These are phyloP conservation scores for Pythium rhizo-oryzae DNA, from an alignment of 352 stramenopile species.

Conservation along the genomic window DNA sequence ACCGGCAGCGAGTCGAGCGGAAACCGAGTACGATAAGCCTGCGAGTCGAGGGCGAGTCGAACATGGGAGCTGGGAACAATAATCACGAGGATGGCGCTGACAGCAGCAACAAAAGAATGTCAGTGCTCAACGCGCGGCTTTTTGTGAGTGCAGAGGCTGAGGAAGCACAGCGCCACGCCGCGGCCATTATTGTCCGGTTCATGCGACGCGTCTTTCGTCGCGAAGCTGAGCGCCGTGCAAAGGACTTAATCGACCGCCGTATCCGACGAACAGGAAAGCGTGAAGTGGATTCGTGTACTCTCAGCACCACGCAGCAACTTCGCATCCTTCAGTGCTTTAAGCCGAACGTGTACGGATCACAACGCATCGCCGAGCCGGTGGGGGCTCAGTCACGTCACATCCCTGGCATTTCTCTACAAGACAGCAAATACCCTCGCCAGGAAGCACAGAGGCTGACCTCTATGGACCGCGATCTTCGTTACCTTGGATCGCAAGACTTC, in stretches of 20 bases:
- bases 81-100: background rate
- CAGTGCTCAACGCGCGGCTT: conserved; percentile 17
- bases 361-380: background rate
- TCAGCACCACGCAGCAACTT: conserved; percentile 52
- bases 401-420: conserved; percentile 26
- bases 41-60: background rate
- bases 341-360: conserved; percentile 46
- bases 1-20: no score
- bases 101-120: conserved; percentile 13
- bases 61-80: background rate
- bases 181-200: conserved; percentile 65
- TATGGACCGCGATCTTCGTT: conserved; percentile 15
- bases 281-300: conserved; percentile 17
- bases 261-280: conserved; percentile 27
- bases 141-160: conserved; percentile 22
- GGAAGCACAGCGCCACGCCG: conserved; percentile 40
- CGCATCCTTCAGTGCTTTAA: conserved; percentile 68
- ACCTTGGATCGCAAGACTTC: conserved; percentile 19
- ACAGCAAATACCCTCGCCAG: conserved; percentile 18
- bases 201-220: conserved; percentile 41
- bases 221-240: conserved; percentile 33
- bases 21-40: background rate
- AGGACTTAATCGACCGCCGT: conserved; percentile 37
- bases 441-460: conserved; percentile 11
- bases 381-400: conserved; percentile 1